Percentiles rank a stretch among this genome's conserved stretches.
These are phyloP conservation scores for Fraxinus xanthoxyloides DNA, from an alignment of 305 asterid genomes.

Conservation along the genomic window DNA sequence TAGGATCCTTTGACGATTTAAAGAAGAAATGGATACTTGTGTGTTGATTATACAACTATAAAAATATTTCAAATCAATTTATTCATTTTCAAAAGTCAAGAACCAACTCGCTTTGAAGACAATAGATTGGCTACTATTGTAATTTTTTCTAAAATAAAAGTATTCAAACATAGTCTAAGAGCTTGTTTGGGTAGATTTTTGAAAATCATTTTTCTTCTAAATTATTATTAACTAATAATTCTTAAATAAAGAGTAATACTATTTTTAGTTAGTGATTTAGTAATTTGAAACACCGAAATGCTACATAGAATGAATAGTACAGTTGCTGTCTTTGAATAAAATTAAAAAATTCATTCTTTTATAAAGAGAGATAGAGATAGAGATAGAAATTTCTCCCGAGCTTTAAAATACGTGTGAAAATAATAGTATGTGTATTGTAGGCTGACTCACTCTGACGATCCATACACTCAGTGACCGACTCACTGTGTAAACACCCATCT, in stretches of 20 bases:
- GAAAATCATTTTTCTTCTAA: not conserved
- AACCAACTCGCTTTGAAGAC: not conserved
- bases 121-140: not conserved
- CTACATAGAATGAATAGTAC: too few relatives aligned
- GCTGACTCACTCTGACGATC: slow-evolving; percentile 14
- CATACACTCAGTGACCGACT: not conserved
- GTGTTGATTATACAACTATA: not conserved
- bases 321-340: too few relatives aligned
- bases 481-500: not conserved
- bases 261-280: too few relatives aligned
- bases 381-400: not conserved
- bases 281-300: too few relatives aligned
- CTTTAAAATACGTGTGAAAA: not conserved
- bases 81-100: not conserved
- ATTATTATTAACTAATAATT: not conserved
- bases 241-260: too few relatives aligned
- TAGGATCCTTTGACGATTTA: not conserved
- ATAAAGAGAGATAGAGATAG: too few relatives aligned
- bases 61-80: not conserved
- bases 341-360: too few relatives aligned
- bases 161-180: not conserved
- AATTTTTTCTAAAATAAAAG: slow-evolving; percentile 1
- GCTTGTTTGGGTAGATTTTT: not conserved
- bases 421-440: not conserved
- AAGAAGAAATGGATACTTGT: not conserved